These are phyloP conservation scores for Colletotrichum chlorophyti DNA, from an alignment of 2,329 filamentous ascomycete genomes.

Conservation along the genomic window DNA sequence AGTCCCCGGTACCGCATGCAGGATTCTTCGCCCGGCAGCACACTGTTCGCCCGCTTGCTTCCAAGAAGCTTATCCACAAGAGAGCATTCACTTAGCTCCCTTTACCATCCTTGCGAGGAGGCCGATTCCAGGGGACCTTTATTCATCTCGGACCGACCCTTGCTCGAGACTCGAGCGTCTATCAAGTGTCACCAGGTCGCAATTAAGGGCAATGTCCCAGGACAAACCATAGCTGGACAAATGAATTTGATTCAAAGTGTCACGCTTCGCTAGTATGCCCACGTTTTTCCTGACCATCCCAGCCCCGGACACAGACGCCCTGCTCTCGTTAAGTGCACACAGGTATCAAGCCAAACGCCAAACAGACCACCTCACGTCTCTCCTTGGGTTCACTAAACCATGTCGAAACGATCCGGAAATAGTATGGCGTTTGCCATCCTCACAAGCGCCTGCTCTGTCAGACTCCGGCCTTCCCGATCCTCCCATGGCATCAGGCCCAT, in stretches of 20 bases:
- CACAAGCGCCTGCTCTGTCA: slow-evolving; percentile 42
- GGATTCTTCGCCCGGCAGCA: no score
- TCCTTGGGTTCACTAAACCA: slow-evolving; percentile 16
- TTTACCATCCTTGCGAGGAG: no score
- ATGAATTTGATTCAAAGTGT: background rate
- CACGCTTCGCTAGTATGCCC: background rate
- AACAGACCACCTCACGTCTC: background rate
- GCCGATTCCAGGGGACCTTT: no score
- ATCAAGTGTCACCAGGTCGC: no score
- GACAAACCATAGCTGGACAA: no score
- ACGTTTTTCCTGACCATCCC: background rate
- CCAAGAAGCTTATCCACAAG: no score
- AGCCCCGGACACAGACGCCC: background rate
- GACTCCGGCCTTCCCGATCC: slow-evolving; percentile 40
- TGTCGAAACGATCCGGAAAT: slow-evolving; percentile 47
- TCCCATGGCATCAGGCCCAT: slow-evolving; percentile 51
- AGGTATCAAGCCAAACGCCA: slow-evolving; percentile 5
- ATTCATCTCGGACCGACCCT: no score
- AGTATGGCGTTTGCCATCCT: slow-evolving; percentile 47
- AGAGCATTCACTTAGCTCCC: no score
- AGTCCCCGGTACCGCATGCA: no score
- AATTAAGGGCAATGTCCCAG: no score
- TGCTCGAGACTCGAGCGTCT: no score
- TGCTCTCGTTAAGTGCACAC: background rate
- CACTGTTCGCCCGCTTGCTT: no score